Evolutionary conservation across 257 asterid genomes (phyloP).

Genomic region (Buddleja alternifolia): DNA sequence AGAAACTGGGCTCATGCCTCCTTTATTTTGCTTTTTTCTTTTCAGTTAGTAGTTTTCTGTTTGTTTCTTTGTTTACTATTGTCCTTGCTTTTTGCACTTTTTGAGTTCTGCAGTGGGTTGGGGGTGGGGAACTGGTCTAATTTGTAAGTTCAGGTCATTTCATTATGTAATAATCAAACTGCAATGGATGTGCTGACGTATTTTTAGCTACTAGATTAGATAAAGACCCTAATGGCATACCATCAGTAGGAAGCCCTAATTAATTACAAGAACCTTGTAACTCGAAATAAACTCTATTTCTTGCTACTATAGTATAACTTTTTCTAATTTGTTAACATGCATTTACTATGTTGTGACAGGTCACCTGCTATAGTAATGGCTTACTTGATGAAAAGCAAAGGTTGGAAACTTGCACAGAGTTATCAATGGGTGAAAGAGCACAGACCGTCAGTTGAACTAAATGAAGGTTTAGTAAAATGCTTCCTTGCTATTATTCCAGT

Average conservation of each 20-base stretch:
- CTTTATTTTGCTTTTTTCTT: not conserved
- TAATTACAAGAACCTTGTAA: not conserved
- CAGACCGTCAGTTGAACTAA: slow-evolving; percentile 71
- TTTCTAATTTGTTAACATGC: slow-evolving; percentile 10
- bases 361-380: slow-evolving; percentile 96
- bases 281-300: not conserved
- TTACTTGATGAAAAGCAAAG: slow-evolving; percentile 90
- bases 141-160: not conserved
- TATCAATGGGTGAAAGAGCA: slow-evolving; percentile 96
- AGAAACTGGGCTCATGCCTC: slow-evolving; percentile 8
- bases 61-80: not conserved
- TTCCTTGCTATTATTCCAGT: slow-evolving; percentile 3
- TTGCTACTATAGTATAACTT: slow-evolving; percentile 3
- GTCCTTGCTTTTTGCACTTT: too few relatives aligned
- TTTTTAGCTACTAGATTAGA: not conserved
- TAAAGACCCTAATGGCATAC: slow-evolving; percentile 1
- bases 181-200: not conserved
- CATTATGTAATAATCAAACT: not conserved
- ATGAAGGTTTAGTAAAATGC: slow-evolving; percentile 58
- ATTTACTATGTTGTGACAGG: slow-evolving; percentile 45
- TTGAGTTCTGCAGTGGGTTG: too few relatives aligned
- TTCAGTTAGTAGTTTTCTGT: not conserved
- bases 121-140: not conserved
- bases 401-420: slow-evolving; percentile 88
- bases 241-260: not conserved